Evolutionary conservation across 441 rosid genomes (phyloP).

Genomic region (Euphorbia schlechtendalii): DNA sequence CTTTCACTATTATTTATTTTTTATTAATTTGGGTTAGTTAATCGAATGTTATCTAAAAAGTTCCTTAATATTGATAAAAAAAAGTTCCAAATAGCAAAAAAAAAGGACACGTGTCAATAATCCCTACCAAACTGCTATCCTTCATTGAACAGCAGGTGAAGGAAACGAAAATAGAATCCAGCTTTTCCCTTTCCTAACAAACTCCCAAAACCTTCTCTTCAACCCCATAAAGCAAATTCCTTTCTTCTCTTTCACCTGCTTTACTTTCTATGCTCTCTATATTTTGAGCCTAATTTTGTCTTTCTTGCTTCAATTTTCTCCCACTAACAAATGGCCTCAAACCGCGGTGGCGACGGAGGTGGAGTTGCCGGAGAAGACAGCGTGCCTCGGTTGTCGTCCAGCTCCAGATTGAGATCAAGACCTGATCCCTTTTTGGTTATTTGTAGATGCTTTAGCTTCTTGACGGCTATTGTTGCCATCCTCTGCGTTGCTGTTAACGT

Average conservation of each 20-base stretch:
- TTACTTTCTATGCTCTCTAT: background rate
- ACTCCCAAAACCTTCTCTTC: background rate
- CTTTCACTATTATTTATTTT: too few species aligned
- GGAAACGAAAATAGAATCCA: conserved; percentile 25
- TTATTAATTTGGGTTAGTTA: too few species aligned
- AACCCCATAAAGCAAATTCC: background rate
- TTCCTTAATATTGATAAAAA: too few species aligned
- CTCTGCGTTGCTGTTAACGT: conserved; percentile 79
- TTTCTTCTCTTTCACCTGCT: background rate
- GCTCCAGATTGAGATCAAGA: conserved; percentile 28
- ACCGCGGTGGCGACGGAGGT: conserved; percentile 14
- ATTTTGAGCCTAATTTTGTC: background rate
- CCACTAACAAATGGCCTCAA: conserved; percentile 24
- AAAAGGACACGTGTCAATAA: background rate
- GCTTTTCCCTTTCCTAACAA: conserved; percentile 10
- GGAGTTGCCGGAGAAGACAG: conserved; percentile 16
- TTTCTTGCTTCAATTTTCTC: background rate
- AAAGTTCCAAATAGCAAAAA: too few species aligned
- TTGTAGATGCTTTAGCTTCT: conserved; percentile 67
- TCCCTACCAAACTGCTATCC: background rate
- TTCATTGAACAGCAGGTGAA: conserved; percentile 32
- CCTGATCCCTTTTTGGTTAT: conserved; percentile 61
- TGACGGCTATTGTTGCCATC: conserved; percentile 58
- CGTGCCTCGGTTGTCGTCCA: conserved; percentile 14
- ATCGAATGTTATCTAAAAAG: too few species aligned